A percentile compares a stretch with the other conserved stretches of the same genome.
Conservation (phyloP, 2,329 filamentous ascomycete genomes). For the Sporothrix inflata region DNA sequence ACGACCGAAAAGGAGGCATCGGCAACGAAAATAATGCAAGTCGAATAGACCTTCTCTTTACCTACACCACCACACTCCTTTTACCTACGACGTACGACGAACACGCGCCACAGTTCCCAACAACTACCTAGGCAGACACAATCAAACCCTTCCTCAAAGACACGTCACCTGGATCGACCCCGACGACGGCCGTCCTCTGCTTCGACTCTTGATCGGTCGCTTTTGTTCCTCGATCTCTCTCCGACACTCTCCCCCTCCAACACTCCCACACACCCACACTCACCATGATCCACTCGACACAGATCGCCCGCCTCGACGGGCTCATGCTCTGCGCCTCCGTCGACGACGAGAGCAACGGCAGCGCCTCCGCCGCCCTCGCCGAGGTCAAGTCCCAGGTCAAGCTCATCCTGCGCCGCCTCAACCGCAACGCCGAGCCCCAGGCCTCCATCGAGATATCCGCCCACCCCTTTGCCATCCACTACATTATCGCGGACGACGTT, state of each 20-base stretch:
- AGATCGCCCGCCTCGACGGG: constrained; percentile 93
- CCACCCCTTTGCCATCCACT: constrained; percentile 77
- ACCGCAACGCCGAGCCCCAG: constrained; percentile 85
- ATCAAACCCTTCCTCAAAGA: not conserved
- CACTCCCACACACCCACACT: constrained; percentile 18
- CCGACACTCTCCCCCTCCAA: not conserved
- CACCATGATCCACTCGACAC: constrained; percentile 84
- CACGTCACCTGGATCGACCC: constrained; percentile 24
- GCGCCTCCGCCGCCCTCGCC: constrained; percentile 73
- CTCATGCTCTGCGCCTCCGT: constrained; percentile 93
- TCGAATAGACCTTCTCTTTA: not conserved
- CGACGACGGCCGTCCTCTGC: not conserved
- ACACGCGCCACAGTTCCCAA: not conserved
- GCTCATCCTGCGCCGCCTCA: constrained; percentile 84
- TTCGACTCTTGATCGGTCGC: not conserved
- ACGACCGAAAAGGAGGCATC: not conserved
- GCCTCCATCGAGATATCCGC: constrained; percentile 83
- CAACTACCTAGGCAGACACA: constrained; percentile 15
- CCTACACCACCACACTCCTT: not conserved
- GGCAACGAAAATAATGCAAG: not conserved
- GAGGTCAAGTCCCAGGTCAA: constrained; percentile 92
- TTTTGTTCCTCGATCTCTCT: not conserved
- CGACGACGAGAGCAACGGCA: constrained; percentile 80
- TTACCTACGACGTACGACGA: not conserved
- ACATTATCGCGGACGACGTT: constrained; percentile 78